Conservation (phyloP, 1,139 yeast genomes). For the Saccharomyces hybrid region DNA sequence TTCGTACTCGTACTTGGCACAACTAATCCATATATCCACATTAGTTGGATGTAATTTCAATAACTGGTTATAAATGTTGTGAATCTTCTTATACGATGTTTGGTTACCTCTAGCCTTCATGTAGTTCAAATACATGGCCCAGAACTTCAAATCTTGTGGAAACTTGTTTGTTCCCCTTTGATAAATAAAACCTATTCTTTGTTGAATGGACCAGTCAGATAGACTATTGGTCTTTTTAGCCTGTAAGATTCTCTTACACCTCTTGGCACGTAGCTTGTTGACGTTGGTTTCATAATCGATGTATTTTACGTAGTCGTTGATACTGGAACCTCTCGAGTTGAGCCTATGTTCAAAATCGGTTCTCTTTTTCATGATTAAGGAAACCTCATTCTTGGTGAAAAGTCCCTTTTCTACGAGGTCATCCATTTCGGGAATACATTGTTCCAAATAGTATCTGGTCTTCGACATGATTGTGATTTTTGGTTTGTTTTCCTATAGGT, state of each 20-base stretch:
- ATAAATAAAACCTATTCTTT: constrained; percentile 75
- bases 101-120: constrained; percentile 50
- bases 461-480: constrained; percentile 38
- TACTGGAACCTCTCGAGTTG: constrained; percentile 73
- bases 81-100: constrained; percentile 74
- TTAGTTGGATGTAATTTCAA: constrained; percentile 88
- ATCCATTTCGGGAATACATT: constrained; percentile 85
- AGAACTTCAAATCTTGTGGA: constrained; percentile 68
- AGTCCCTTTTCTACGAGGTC: constrained; percentile 77
- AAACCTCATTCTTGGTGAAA: constrained; percentile 73
- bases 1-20: constrained; percentile 91
- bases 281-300: constrained; percentile 75
- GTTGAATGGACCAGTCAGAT: constrained; percentile 82
- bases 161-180: constrained; percentile 78
- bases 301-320: constrained; percentile 72
- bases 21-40: constrained; percentile 86
- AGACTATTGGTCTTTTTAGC: constrained; percentile 46
- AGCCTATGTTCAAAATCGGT: constrained; percentile 94
- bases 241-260: constrained; percentile 55
- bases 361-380: constrained; percentile 82
- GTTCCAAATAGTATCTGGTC: constrained; percentile 71
- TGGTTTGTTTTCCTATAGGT: background rate
- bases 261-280: constrained; percentile 68
- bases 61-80: constrained; percentile 69
- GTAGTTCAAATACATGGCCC: constrained; percentile 70